A percentile compares a stretch with the other conserved stretches of the same genome.
Conservation (phyloP, 805 yeast genomes). For the Diddensiella transvaalensis region DNA sequence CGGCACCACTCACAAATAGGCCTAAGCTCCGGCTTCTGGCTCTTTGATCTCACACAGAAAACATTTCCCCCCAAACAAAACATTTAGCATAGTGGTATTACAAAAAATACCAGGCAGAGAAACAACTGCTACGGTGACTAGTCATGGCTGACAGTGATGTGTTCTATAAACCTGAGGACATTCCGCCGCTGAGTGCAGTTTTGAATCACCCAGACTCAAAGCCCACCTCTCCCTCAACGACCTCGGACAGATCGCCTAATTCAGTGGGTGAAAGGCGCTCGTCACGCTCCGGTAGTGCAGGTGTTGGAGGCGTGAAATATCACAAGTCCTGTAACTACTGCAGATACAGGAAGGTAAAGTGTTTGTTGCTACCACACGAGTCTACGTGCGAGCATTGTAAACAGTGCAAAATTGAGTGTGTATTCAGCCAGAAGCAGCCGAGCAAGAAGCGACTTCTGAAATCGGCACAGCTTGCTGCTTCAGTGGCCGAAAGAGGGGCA, state of each 20-base stretch:
- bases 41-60: too few relatives aligned
- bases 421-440: conserved; percentile 13
- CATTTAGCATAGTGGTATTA: too few relatives aligned
- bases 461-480: conserved; percentile 14
- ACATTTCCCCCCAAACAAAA: too few relatives aligned
- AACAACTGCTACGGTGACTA: too few relatives aligned
- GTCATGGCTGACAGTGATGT: neutral
- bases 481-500: conserved; percentile 1
- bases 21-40: too few relatives aligned
- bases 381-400: conserved; percentile 18
- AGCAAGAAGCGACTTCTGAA: conserved; percentile 13
- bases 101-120: too few relatives aligned
- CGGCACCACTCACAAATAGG: too few relatives aligned
- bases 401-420: conserved; percentile 15
- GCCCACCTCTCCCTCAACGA: neutral
- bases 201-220: neutral
- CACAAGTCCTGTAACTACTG: conserved; percentile 21
- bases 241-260: neutral
- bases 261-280: neutral
- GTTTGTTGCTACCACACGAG: conserved; percentile 8
- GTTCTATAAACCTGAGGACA: neutral
- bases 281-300: conserved; percentile 1
- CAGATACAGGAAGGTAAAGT: conserved; percentile 20
- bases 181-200: neutral
- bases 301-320: conserved; percentile 2